These are phyloP conservation scores for Seiridium cupressi DNA, from an alignment of 2,329 filamentous ascomycete genomes.

Conservation along the genomic window DNA sequence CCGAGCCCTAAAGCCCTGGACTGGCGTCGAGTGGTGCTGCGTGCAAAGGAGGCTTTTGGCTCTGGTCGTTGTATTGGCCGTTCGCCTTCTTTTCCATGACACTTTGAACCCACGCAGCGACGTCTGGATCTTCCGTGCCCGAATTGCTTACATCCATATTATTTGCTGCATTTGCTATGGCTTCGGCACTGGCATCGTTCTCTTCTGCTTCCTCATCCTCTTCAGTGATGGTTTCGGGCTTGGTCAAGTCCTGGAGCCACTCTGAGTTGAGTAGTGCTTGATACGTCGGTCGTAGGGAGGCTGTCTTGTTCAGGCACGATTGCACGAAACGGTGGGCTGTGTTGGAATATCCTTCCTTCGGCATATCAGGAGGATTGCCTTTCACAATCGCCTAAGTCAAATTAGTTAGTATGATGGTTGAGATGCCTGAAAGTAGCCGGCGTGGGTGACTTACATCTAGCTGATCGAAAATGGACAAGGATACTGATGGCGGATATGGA, in stretches of 20 bases:
- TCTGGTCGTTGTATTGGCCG: constrained; percentile 46
- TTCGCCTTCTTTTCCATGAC: constrained; percentile 67
- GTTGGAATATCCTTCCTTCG: constrained; percentile 73
- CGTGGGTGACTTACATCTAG: too few species aligned
- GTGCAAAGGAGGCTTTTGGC: constrained; percentile 78
- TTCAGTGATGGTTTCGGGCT: constrained; percentile 54
- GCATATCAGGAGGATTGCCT: constrained; percentile 89
- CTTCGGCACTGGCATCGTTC: constrained; percentile 33
- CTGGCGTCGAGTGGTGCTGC: constrained; percentile 74
- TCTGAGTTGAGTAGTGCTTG: constrained; percentile 84
- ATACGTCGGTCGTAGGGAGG: constrained; percentile 91
- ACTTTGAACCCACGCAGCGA: constrained; percentile 78
- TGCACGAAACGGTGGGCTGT: constrained; percentile 83
- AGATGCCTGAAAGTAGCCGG: background rate
- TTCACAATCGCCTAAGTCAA: constrained; percentile 84
- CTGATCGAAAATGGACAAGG: constrained; percentile 97
- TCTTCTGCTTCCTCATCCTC: constrained; percentile 33
- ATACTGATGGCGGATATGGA: constrained; percentile 95
- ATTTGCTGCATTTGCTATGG: constrained; percentile 40
- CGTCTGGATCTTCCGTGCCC: constrained; percentile 70
- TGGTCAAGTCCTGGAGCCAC: constrained; percentile 76
- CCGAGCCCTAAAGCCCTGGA: too few species aligned
- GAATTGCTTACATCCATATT: constrained; percentile 40
- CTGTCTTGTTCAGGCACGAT: constrained; percentile 88
- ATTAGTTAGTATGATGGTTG: constrained; percentile 9